Evolutionary conservation across 441 rosid genomes (phyloP).

Genomic region (California macrophylla): DNA sequence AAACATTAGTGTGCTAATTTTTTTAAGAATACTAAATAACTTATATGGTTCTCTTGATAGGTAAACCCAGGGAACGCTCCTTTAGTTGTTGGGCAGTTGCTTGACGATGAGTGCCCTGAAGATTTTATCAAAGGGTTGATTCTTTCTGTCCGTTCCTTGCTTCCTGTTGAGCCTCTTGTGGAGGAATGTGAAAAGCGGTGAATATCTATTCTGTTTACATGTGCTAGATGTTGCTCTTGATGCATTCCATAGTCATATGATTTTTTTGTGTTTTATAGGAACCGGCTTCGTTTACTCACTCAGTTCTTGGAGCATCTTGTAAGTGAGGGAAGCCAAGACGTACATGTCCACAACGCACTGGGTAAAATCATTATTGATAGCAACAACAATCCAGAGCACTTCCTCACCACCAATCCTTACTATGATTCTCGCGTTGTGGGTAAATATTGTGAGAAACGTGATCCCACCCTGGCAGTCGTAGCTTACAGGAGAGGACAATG

Average conservation of each 20-base stretch:
- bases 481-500: conserved; percentile 98
- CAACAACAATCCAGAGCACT: conserved; percentile 98
- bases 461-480: conserved; percentile 97
- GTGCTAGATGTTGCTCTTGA: conserved; percentile 25
- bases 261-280: conserved; percentile 53
- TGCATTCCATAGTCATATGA: conserved; percentile 18
- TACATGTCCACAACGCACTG: conserved; percentile 95
- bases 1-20: neutral
- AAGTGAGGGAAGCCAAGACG: conserved; percentile 99
- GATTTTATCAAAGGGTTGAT: conserved; percentile 79
- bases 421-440: conserved; percentile 98
- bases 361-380: conserved; percentile 99
- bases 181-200: conserved; percentile 96
- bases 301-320: conserved; percentile 99
- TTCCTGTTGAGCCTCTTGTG: conserved; percentile 99
- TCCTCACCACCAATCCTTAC: conserved; percentile 95
- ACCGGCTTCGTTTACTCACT: conserved; percentile 97
- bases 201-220: conserved; percentile 9
- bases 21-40: neutral
- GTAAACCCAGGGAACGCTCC: conserved; percentile 93
- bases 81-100: conserved; percentile 81
- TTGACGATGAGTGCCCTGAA: conserved; percentile 92
- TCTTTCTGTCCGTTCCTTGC: conserved; percentile 57
- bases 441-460: conserved; percentile 98
- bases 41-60: conserved; percentile 28